Evolutionary conservation across 805 yeast species (phyloP), one percentile per base, ranked within the genome.

Genomic region (Myxozyma geophila): DNA sequence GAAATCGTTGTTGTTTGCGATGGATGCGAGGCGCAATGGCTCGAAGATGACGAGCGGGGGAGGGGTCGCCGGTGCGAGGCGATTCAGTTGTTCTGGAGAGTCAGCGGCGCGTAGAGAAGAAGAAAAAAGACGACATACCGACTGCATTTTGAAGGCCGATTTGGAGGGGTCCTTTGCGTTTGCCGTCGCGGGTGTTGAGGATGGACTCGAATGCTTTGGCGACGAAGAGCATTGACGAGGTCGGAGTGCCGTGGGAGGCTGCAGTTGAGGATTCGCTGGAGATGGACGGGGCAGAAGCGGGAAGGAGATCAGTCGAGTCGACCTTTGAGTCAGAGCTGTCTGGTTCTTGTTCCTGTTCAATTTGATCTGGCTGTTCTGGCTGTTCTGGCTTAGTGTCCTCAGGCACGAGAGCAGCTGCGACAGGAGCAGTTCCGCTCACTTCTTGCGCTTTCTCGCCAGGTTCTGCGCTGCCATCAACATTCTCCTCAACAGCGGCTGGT

Each of bases 11-110:
- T 83, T 85, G 35, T 85, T 78, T 12, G 87, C 81, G 70, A 90
- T 91, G 23, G 75, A 70, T 3, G 90, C 84, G 10, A 86, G 75
- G 71, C 90, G 83, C 70, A 93, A 80, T 0, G 97, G 89, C 63
- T 89, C 93, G 73, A 92, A 90, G 12, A 93, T 81, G n/a, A 82
- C 75, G 36, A 76, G 69, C 0, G 87, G 81, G 51, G 82, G 78
- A 46, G 85, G 81, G 62, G 71, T 67, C 23, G 43, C 75, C 59
- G 65, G 69, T 52, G 70, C 69, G 60, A 39, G 71, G 51, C 67
- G 74, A 63, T 57, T 67, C 59, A 74, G 54, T 56, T 59, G 63
- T 63, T 72, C 28, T 69, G 75, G 70, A 67, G 33, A 41, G 10
- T 17, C 2, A 13, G 23, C n/a, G 10, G 21, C 17, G 7, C 10